Evolutionary conservation across 108 stramenopile species (phyloP), one percentile per base, ranked within the genome.

Genomic region (Cyclotella cryptica): DNA sequence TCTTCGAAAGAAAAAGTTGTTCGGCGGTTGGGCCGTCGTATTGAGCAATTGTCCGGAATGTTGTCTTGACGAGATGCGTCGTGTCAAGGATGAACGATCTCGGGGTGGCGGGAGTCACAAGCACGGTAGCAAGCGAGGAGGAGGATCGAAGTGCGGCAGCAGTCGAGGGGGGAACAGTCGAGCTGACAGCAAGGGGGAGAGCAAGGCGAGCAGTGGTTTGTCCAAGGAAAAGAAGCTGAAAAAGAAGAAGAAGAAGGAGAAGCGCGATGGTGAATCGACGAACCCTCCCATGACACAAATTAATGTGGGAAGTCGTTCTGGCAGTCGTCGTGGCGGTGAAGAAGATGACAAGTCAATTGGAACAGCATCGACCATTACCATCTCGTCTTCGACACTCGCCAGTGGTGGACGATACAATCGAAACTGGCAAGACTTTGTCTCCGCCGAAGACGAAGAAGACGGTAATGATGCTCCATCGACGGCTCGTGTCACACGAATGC

Each of bases 401-500:
- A 61, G 73, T 1, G 74, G 61, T 13, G 74, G 75, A 8, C 53
- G 60, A 51, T 14, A 51, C 21, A 41, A 64, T 39, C 17, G 52
- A 49, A 21, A 69, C 28, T 71, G 61, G 74, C 73, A 74, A 15
- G 68, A 70, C 59, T 73, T 59, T 53, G 40, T 52, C 51, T 43
- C 51, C 54, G 17, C 29, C 21, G 74, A 45, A 29, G 17, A 64
- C 3, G 19, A 9, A 22, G 45, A 19, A 53, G 57, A 70, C 42
- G 11, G 24, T 47, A 45, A 49, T 49, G 58, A 49, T 49, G 49
- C 17, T 49, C 24, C 28, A 46, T 24, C 78, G 9, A 40, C 64
- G 15, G 75, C 75, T 17, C 44, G 58, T 21, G 81, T 83, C 18
- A 83, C 81, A n/a, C 71, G 81, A 11, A 72, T 83, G 81, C 81